Base-by-base conservation (phyloP, 78 protist species). In the Guillardia theta region DNA sequence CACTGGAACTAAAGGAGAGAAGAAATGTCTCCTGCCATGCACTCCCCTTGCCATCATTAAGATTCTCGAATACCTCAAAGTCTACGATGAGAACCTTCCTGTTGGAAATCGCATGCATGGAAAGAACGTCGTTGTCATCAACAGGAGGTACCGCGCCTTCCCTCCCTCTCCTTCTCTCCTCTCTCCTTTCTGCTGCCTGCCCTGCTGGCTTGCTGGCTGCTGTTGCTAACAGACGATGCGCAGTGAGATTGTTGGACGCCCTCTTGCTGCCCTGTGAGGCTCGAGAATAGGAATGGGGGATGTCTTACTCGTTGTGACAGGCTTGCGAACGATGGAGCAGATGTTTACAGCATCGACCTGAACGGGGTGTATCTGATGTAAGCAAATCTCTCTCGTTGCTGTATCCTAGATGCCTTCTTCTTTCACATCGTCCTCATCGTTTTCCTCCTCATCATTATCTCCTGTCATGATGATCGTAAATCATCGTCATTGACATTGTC, bases 21-120 rank as follows among this genome's bases (percentile, higher is more conserved):
- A 90, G 94, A 95, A 95, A 70, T 94, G 96, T 93, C 95, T 96
- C 19, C 58, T 96, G 44, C 97, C 97, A 48, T 96, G 97, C 95
- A 96, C 97, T 5, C 97, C 97, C 27, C 80, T 96, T 39, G 97
- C 97, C 46, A 94, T 96, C 70, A 96, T 96, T 4, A 94, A 95
- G 92, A 92, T 96, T 19, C 92, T 96, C 8, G 97, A 95, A 36
- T 41, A 95, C 54, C 43, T 95, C 22, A 95, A 95, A 36, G 95
- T 96, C 24, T 21, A 93, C 50, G 41, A 45, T 39, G 78, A 78
- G 50, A 78, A 12, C 30, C 90, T 78, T 18, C 90, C 48, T 22
- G 24, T 78, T 19, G 90, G 90, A 45, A 43, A 58, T 0, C 93
- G 90, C 47, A 48, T 94, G 94, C 48, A 62, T 92, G 96, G 96